Base-by-base conservation (phyloP, 2,329 filamentous ascomycete genomes). In the Botrytis hyacinthi region DNA sequence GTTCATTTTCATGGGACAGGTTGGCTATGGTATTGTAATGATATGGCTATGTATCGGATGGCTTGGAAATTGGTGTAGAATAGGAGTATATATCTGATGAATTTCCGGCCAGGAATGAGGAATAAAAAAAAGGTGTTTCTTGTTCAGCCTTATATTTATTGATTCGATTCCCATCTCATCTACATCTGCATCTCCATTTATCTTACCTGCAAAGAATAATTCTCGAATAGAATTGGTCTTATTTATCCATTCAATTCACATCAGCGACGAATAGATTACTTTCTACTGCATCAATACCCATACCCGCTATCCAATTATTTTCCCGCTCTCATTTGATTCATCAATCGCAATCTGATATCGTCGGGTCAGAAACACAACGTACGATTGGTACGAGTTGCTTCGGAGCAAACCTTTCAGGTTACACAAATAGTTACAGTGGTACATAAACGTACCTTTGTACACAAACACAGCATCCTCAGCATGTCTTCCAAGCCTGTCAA, bases 91-190 rank as follows among this genome's bases (percentile, higher is more conserved):
- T 60, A 70, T 46, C 32, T 60, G 48, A 18, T 69, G 22, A 54
- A 54, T 54, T 10, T 35, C 67, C 67, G 40, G 20, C 12, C 12
- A 68, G 65, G 65, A 68, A 68, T 68, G 65, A n/a, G 51, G 16
- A 40, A 29, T 29, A 0, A 29, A 57, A 54, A 29, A 57, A 14
- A 57, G n/a, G n/a, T 29, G 26, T 68, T 68, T 68, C 32, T 70
- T 60, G 42, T 46, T 71, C 57, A 71, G 69, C 69, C 69, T 71
- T 71, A 51, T 46, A 62, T 62, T 40, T 71, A 63, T 71, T 71
- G 32, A 63, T 37, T 40, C 66, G n/a, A 54, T 59, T 35, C 35
- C 59, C 51, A 57, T 29, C 14, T 29, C 51, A n/a, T 54, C 51
- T 16, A 54, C 51, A 54, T 54, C 51, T 54, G 14, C n/a, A 57